Percentiles rank a stretch among this genome's conserved stretches.
These are phyloP conservation scores for Exsudoporus frostii DNA, from an alignment of 768 basidiomycete species.

Conservation along the genomic window DNA sequence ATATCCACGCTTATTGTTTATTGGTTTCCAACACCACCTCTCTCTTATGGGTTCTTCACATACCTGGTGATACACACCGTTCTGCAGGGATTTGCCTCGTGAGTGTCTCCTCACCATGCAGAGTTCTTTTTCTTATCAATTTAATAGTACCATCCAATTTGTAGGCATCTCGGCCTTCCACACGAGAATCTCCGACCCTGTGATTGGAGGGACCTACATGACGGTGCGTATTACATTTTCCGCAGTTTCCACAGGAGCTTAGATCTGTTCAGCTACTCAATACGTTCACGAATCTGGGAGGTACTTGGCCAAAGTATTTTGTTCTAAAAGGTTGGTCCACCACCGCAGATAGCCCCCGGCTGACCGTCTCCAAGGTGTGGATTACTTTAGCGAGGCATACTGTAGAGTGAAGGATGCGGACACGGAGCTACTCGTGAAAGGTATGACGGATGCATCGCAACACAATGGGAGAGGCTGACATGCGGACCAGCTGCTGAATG, in stretches of 20 bases:
- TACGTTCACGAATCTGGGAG: slow-evolving; percentile 94
- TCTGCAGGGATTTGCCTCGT: slow-evolving; percentile 82
- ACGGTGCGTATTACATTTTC: slow-evolving; percentile 56
- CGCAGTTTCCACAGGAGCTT: slow-evolving; percentile 1
- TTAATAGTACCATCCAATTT: slow-evolving; percentile 88
- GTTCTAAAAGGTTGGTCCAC: slow-evolving; percentile 72
- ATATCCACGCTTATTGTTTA: slow-evolving; percentile 75
- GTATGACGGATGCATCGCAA: slow-evolving; percentile 33
- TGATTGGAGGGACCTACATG: slow-evolving; percentile 99
- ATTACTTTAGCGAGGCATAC: slow-evolving; percentile 79
- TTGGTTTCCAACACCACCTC: slow-evolving; percentile 78
- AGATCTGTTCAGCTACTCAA: slow-evolving; percentile 68
- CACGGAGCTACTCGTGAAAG: slow-evolving; percentile 50
- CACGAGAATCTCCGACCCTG: slow-evolving; percentile 90
- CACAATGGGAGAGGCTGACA: slow-evolving; percentile 6
- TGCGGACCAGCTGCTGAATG: slow-evolving; percentile 69
- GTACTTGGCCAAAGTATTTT: slow-evolving; percentile 97
- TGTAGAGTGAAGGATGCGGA: slow-evolving; percentile 69
- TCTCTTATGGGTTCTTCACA: slow-evolving; percentile 72
- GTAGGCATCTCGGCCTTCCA: slow-evolving; percentile 99
- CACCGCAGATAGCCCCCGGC: not conserved
- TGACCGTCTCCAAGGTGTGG: slow-evolving; percentile 58
- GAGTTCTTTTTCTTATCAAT: slow-evolving; percentile 1
- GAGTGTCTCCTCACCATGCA: slow-evolving; percentile 28
- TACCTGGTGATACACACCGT: slow-evolving; percentile 82